Evolutionary conservation across 2,329 filamentous ascomycete species (phyloP), one percentile per base, ranked within the genome.

Genomic region (Coniochaeta sp.): DNA sequence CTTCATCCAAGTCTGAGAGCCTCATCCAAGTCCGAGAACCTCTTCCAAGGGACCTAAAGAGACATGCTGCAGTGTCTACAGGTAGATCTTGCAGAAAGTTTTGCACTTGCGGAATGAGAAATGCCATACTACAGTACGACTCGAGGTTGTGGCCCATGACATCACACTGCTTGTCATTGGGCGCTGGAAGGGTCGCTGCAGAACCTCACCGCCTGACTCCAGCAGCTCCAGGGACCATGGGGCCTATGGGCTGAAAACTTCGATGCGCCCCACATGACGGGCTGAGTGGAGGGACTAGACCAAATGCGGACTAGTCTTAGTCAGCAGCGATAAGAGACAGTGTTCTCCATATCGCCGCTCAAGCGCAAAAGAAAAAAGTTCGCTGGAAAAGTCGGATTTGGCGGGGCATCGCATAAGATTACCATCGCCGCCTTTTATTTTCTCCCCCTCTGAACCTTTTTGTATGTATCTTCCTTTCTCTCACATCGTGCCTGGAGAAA

Each of bases 271-370:
- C 38, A 22, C 38, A 7, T 42, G 22, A 14, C 12, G 38, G 38
- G 38, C 38, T 42, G 38, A 26, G 38, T 6, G 12, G 27, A 30
- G 6, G 27, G 27, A 42, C 20, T 13, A 24, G n/a, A 12, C 38
- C 38, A 14, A 42, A 42, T 24, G n/a, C 38, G 20, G 20, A 12
- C 12, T 42, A 42, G 38, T 42, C 38, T 42, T 42, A 22, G 38
- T 42, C 38, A 42, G 38, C 38, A 42, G 38, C 38, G 38, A 42
- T 42, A 42, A 42, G 38, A 42, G 10, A 42, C 38, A 42, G 38
- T 42, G 38, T 42, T 42, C 38, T 26, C 38, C 38, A 42, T 42
- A 42, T 42, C 38, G 38, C 38, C 31, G 31, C 38, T 22, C 38
- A 38, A 38, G 18, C 20, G 18, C n/a, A 24, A 5, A 26, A 26